Evolutionary conservation across 2,329 filamentous ascomycete species (phyloP), one percentile per base, ranked within the genome.

Genomic region (Exophiala lecanii-corni): DNA sequence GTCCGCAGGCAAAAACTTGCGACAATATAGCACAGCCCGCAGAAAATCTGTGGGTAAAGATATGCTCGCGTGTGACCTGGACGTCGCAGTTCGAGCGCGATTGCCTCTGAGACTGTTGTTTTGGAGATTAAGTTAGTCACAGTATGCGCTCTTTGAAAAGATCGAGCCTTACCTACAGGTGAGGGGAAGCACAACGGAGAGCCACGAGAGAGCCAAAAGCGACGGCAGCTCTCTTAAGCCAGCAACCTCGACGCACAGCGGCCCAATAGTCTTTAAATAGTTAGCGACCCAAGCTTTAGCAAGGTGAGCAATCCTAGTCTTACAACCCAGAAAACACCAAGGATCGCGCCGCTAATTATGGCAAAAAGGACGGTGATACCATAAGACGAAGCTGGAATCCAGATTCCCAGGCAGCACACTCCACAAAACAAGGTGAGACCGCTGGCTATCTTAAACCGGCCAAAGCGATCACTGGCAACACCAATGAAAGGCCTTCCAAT

Each of bases 21-120:
- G 20, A 51, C 31, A 19, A 56, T 26, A 25, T 58, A 58, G 13
- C 49, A 48, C 2, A 52, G n/a, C 3, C 71, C 74, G 0, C 70
- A 67, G 43, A 75, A 76, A 5, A 76, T 49, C 47, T 75, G 73
- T 2, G 72, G 67, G 3, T 71, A 71, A 1, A 73, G 65, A 53
- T 76, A 76, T 9, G 55, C 62, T 1, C 63, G 61, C 0, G 60
- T 59, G 16, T 72, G 71, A 10, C 28, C 34, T 5, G 63, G 62
- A 1, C 58, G 58, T 7, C 73, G 69, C 40, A 76, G 70, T 50
- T 74, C 65, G 4, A 76, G 58, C 0, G 68, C 73, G 47, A 76
- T 76, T 1, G 70, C 62, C 50, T 77, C 74, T 2, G 69, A 70
- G 49, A 75, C 65, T 67, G 26, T 19, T 9, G 2, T 32, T 40